These are phyloP conservation scores for Termitomyces sp. DNA, from an alignment of 768 basidiomycete species.

Conservation along the genomic window DNA sequence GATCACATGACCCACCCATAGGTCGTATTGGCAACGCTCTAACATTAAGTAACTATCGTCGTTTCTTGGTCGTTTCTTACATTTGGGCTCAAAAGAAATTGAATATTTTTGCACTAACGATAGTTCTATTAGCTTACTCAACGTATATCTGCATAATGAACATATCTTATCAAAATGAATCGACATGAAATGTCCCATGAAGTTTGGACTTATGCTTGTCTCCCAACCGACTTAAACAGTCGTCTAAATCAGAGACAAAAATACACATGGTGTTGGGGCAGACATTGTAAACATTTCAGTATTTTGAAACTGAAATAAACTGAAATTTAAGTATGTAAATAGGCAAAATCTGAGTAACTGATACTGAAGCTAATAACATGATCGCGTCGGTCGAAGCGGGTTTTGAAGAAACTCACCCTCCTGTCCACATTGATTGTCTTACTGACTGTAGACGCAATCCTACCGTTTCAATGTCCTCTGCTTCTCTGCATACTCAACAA, in stretches of 20 bases:
- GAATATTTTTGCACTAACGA: background rate
- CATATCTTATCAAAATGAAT: background rate
- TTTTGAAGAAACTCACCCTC: background rate
- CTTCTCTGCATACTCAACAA: conserved; percentile 95
- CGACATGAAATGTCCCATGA: background rate
- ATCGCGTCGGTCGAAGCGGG: background rate
- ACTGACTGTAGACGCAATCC: conserved; percentile 1
- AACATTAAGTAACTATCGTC: no score
- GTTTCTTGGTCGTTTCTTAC: background rate
- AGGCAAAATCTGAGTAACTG: background rate
- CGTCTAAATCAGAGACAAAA: background rate
- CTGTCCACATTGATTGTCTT: background rate
- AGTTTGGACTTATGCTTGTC: background rate
- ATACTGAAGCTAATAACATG: background rate
- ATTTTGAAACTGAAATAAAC: background rate
- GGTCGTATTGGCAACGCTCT: background rate
- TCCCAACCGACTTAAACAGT: background rate
- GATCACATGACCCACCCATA: conserved; percentile 6
- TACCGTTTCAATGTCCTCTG: conserved; percentile 81
- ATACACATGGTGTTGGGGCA: background rate
- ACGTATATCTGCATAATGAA: no score
- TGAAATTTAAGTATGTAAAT: background rate
- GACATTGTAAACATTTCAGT: background rate
- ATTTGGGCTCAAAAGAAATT: no score
- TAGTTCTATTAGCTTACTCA: no score